These are phyloP conservation scores for Phytopythium mirpurense DNA, from an alignment of 352 stramenopile species.

Conservation along the genomic window DNA sequence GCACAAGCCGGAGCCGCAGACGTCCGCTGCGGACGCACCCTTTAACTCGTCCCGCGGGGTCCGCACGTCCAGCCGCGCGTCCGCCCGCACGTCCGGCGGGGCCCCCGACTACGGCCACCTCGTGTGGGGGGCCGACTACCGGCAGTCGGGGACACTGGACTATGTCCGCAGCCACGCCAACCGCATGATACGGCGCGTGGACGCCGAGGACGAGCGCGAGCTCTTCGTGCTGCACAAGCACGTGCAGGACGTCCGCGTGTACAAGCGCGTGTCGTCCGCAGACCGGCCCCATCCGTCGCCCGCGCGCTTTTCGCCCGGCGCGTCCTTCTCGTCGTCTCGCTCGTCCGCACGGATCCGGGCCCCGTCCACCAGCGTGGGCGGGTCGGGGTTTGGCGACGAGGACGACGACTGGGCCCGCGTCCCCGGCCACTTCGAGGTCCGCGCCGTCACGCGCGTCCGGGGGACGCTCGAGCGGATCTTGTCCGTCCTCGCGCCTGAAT, in stretches of 20 bases:
- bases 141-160: conserved; percentile 35
- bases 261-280: conserved; percentile 32
- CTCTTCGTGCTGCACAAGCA: conserved; percentile 52
- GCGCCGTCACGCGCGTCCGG: conserved; percentile 58
- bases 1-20: background rate
- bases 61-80: background rate
- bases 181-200: conserved; percentile 30
- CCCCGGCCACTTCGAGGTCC: conserved; percentile 48
- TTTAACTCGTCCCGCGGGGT: background rate
- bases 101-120: conserved; percentile 25
- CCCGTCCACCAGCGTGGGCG: conserved; percentile 10
- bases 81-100: conserved; percentile 15
- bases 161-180: conserved; percentile 55
- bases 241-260: conserved; percentile 61
- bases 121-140: conserved; percentile 35
- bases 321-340: conserved; percentile 24
- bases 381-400: background rate
- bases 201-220: conserved; percentile 40
- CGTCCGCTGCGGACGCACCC: background rate
- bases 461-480: conserved; percentile 53
- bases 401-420: conserved; percentile 9
- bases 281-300: conserved; percentile 8
- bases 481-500: conserved; percentile 48
- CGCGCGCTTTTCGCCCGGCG: conserved; percentile 10
- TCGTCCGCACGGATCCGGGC: conserved; percentile 16